Evolutionary conservation across 805 yeast species (phyloP), one percentile per base, ranked within the genome.

Genomic region (Candida germanica): DNA sequence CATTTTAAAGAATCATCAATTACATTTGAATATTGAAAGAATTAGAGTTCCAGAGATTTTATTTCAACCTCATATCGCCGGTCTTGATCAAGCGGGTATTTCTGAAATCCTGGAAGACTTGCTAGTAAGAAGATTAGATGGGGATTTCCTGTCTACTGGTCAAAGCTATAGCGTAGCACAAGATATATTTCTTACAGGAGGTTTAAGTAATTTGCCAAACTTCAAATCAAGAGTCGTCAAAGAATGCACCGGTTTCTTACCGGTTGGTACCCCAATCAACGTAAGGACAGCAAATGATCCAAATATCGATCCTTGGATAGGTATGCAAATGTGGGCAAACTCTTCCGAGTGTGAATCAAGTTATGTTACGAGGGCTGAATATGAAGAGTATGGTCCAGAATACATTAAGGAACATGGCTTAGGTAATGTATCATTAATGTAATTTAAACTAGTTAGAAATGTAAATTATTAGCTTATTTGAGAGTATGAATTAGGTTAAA

Each of bases 71-170:
- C 75, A 82, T 6, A 87, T 93, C 43, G 95, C 94, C 0, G 98
- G 98, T 15, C 68, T 88, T 15, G 98, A 93, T 58, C 98, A 89
- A 61, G 95, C 97, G 0, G 98, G 98, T 18, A 70, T 93, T n/a
- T 55, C 75, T 16, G 98, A 93, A 58, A 61, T 88, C 26, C 71
- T 80, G 37, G 83, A 80, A 45, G 83, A 80, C 39, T 69, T 87
- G 6, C 52, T 89, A 5, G 52, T 75, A 26, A 73, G 79, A 31
- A 71, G 88, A 49, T 66, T 80, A 15, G 77, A 77, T 19, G 73
- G 77, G 0, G 73, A 71, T 39, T 79, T 79, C 23, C 65, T 62
- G 28, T 63, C 73, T 1, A 64, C 66, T 3, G 84, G 80, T 5
- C 81, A 81, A 42, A 66, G 73, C 26, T 59, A 70, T 15, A 64